Base-by-base conservation (phyloP, 495 filamentous ascomycete species). In the Penicilliopsis zonata region DNA sequence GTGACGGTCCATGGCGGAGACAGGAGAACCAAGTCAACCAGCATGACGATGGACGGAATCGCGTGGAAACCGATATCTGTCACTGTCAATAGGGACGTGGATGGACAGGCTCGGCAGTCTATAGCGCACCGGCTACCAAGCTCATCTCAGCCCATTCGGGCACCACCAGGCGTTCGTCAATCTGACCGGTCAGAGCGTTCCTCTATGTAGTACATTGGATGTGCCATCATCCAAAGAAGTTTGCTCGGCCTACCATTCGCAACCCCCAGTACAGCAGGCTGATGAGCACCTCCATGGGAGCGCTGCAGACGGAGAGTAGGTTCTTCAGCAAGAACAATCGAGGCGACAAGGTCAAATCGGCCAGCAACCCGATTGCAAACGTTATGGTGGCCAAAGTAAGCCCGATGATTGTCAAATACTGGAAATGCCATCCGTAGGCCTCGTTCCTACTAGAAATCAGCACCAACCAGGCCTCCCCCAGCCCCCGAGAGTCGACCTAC, bases 241-340 rank as follows among this genome's bases (percentile, higher is more conserved):
- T n/a, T n/a, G n/a, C n/a, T n/a, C n/a, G n/a, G n/a, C 44, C 36
- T 22, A 66, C 62, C 32, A 51, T 8, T 13, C 73, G 69, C 13
- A 94, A 61, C 21, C 74, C 66, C 83, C 86, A 92, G 51, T 94
- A 94, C 0, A 94, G 63, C n/a, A 86, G 55, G 47, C 70, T 82
- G 44, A 94, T 82, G 18, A 94, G 52, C 15, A 88, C 72, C 43
- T 84, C 82, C 38, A 94, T 55, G 2, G 86, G 87, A 3, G 85
- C 72, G 33, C 74, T 76, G 48, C 75, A 76, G 17, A 84, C 63
- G 2, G 77, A 73, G 23, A 92, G 54, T 3, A 66, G 52, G 49
- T 93, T 92, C 54, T 94, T 94, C 34, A 72, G 31, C 20, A 64
- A 36, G 53, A 93, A 92, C 24, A 92, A 60, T 16, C 52, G 55